phyloP scores from a whole-genome alignment of 257 asterid genomes.

The Lycium barbarum region DNA sequence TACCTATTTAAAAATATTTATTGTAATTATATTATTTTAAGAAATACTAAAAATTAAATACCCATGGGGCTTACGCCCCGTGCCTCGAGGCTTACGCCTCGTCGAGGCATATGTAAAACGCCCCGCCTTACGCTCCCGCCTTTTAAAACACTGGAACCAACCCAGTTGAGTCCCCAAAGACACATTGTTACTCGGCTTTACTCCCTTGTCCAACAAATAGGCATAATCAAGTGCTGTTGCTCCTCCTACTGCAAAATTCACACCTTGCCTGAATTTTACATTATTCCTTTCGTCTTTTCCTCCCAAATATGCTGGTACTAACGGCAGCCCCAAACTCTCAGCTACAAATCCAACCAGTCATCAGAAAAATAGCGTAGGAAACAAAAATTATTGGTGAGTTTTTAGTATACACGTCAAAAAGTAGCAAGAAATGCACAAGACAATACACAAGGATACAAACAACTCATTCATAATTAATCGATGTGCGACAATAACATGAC shows the following conservation, averaged over 20 bases:
- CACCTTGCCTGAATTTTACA: conserved; percentile 43
- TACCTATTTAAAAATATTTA: too few species aligned
- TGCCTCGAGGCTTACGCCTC: too few species aligned
- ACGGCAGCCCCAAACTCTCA: conserved; percentile 52
- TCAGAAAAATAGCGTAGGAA: background rate
- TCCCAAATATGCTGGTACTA: conserved; percentile 43
- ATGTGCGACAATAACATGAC: too few species aligned
- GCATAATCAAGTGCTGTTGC: conserved; percentile 49
- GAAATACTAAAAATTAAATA: too few species aligned
- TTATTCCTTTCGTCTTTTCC: conserved; percentile 24
- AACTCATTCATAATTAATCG: too few species aligned
- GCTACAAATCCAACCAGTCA: conserved; percentile 33
- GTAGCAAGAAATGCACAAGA: background rate
- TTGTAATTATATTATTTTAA: too few species aligned
- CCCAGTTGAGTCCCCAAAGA: conserved; percentile 50
- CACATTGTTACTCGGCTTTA: conserved; percentile 28
- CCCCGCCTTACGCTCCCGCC: too few species aligned
- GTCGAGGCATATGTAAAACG: too few species aligned
- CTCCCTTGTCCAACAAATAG: conserved; percentile 44
- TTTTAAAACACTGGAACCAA: too few species aligned
- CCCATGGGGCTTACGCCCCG: too few species aligned
- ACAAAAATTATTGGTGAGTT: background rate
- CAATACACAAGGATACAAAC: background rate
- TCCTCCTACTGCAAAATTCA: conserved; percentile 64
- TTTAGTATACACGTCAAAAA: too few species aligned